Conservation (phyloP, 2,329 filamentous ascomycete genomes). For the Penicillium sp. region DNA sequence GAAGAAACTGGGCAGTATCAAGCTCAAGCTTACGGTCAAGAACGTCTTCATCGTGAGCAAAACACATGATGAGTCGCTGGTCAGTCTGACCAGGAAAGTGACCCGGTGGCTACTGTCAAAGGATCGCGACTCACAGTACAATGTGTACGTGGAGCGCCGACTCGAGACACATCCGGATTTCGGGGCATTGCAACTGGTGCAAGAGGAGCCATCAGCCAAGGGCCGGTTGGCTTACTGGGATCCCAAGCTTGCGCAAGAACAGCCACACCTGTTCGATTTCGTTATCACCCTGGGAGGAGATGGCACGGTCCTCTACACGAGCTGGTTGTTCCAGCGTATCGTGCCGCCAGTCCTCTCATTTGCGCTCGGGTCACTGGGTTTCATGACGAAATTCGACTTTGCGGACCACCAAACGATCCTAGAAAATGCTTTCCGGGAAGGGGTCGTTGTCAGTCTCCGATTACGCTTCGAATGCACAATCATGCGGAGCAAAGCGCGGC, state of each 20-base stretch:
- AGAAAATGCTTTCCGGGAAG: constrained; percentile 71
- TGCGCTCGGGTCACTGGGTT: constrained; percentile 85
- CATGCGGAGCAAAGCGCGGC: constrained; percentile 64
- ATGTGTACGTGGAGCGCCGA: constrained; percentile 78
- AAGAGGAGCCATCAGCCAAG: constrained; percentile 58
- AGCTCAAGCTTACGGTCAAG: constrained; percentile 76
- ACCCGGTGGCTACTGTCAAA: constrained; percentile 77
- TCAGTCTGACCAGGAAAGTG: constrained; percentile 74
- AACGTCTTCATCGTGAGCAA: constrained; percentile 90
- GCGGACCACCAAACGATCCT: constrained; percentile 70
- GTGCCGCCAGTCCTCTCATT: constrained; percentile 94
- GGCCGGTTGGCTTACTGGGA: constrained; percentile 79
- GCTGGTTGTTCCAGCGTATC: constrained; percentile 94
- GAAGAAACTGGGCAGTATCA: constrained; percentile 79
- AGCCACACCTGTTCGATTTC: constrained; percentile 90
- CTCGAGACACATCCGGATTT: constrained; percentile 72
- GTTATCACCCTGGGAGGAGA: constrained; percentile 90
- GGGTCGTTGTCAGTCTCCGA: constrained; percentile 83
- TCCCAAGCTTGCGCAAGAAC: constrained; percentile 70
- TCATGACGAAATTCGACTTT: constrained; percentile 96
- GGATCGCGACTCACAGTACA: constrained; percentile 68
- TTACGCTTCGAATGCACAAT: constrained; percentile 91
- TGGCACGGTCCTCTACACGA: constrained; percentile 94
- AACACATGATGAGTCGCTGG: constrained; percentile 79
- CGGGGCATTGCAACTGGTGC: constrained; percentile 67